Evolutionary conservation across 345 rosid genomes (phyloP), one percentile per base, ranked within the genome.

Genomic region (Laguncularia racemosa): DNA sequence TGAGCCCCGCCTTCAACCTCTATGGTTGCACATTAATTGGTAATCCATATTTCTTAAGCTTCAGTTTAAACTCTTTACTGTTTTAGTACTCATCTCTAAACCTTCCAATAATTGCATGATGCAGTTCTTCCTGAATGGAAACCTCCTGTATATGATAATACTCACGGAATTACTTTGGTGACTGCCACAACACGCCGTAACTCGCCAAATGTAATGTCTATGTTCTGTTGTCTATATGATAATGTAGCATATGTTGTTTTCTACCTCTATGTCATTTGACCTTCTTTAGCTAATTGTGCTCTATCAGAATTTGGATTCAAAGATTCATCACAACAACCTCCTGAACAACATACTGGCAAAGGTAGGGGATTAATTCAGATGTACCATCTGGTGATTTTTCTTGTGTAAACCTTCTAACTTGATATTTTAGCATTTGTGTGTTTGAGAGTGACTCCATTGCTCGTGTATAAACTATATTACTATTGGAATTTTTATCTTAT

Each of bases 101-200:
- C 50, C 1, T 56, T 57, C 60, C 14, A n/a, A 46, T 50, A 9
- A 51, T 38, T 58, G 12, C 18, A 57, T 59, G 60, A 59, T 74
- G 73, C 81, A 91, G 96, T 91, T 58, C 95, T 91, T 62, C 74
- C 96, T 1, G 98, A 91, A 61, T 88, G 96, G 98, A 91, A 91
- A 73, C 95, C 95, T 52, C 92, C 96, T n/a, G 92, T 91, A 6
- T 91, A 91, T 74, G 96, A 91, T 64, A 91, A 91, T 44, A 73
- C 70, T 28, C 77, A 78, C 33, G 98, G 98, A 45, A 79, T 91
- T 56, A 76, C 70, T 50, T 74, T 91, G 53, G 96, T 85, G 62
- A 79, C 96, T 51, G 96, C 98, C 71, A 82, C 95, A n/a, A 91
- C 97, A 44, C 81, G 97, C 55, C 92, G 95, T 50, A 91, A 91